phyloP scores from a whole-genome alignment of 2,329 filamentous ascomycete species.

The Colletotrichum musicola region DNA sequence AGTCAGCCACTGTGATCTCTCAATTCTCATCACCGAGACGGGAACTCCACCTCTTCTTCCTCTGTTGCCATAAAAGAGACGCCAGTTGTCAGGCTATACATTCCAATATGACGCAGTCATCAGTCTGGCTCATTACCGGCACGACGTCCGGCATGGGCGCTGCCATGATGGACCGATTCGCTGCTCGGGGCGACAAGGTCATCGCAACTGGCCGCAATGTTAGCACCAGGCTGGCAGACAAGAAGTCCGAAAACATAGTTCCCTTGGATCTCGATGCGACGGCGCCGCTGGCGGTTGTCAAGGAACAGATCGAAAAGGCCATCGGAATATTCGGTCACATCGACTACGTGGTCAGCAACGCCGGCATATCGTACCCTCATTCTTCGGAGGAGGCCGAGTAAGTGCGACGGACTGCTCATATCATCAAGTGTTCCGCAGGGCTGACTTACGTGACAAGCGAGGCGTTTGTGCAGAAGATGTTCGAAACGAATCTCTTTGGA shows the following conservation, averaged over 20 bases:
- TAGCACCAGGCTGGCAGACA: constrained; percentile 58
- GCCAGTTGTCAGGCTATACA: too few relatives aligned
- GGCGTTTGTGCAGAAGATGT: constrained; percentile 47
- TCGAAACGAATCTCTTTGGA: constrained; percentile 45
- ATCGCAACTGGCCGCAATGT: constrained; percentile 61
- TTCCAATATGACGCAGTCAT: constrained; percentile 43
- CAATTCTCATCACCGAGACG: too few relatives aligned
- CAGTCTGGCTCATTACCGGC: constrained; percentile 51
- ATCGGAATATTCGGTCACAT: constrained; percentile 59
- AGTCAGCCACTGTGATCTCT: too few relatives aligned
- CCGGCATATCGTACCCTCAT: constrained; percentile 40
- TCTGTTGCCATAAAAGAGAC: too few relatives aligned
- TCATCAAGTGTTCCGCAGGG: not conserved
- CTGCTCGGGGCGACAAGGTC: constrained; percentile 57
- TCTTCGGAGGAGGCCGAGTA: constrained; percentile 49
- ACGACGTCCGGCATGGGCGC: constrained; percentile 47
- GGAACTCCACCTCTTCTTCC: too few relatives aligned
- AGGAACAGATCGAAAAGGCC: constrained; percentile 54
- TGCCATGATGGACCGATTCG: constrained; percentile 52
- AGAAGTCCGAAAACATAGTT: constrained; percentile 45
- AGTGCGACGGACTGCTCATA: constrained; percentile 14
- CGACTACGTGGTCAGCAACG: constrained; percentile 42
- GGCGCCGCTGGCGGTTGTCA: constrained; percentile 45
- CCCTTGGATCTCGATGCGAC: constrained; percentile 56
- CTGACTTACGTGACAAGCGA: constrained; percentile 14